Evolutionary conservation across 345 rosid genomes (phyloP), one percentile per base, ranked within the genome.

Genomic region (Eucalyptus fibrosa): DNA sequence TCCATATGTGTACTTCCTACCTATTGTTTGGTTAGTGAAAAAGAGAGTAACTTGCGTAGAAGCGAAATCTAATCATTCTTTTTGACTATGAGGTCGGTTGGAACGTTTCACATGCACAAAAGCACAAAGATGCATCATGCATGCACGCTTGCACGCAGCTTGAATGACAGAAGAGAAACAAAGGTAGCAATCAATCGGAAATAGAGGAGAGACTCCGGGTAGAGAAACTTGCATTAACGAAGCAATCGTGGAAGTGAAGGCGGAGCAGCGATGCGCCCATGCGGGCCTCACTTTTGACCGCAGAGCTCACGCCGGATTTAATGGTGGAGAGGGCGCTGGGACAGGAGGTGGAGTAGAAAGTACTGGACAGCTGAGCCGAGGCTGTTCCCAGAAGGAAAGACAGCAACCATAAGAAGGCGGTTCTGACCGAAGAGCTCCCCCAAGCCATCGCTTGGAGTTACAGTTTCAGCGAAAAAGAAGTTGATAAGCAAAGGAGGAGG

Each of bases 361-460:
- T 50, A 50, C 51, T 50, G 18, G 51, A 50, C 51, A 50, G 51
- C 51, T 15, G 51, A 50, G 51, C 51, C 1, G 18, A 50, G 51
- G 51, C 51, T 50, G 51, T 50, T 50, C 0, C 51, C 51, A 50
- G 18, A 2, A 50, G 51, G 0, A 50, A 50, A 50, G 0, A 50
- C 51, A 50, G 51, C 51, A 50, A 50, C 51, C 15, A 50, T 15
- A 50, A 50, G 0, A 50, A 50, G 51, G 18, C 18, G 51, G 51
- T 0, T 50, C 51, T 50, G 18, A 50, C 51, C 0, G 18, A 15
- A 50, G 51, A 50, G 51, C 51, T 50, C 51, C 2, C 51, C 0
- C 51, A 0, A 15, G 51, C 51, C 51, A 50, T 50, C 51, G 51
- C 51, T 50, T 50, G 51, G 51, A 15, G 51, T 50, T 50, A 5